Base-by-base conservation (phyloP, 1,284 basidiomycete genomes). In the Hypsizygus ulmarius region DNA sequence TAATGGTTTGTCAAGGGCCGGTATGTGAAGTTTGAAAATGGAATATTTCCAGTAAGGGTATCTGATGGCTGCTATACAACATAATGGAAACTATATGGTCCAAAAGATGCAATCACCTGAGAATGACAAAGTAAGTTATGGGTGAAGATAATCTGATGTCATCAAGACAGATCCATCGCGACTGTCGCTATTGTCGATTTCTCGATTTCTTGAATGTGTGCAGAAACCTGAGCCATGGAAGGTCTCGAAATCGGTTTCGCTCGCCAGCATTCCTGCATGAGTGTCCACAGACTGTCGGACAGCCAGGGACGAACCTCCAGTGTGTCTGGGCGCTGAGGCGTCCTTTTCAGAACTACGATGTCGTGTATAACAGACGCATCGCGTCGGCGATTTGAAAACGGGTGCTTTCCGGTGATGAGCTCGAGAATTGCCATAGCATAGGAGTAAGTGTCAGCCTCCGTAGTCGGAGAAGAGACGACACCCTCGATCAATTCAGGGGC, bases 351-450 rank as follows among this genome's bases (percentile, higher is more conserved):
- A 2, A 61, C 57, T 1, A 66, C 52, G 14, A 80, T 64, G 47
- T 72, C 70, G 47, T 64, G 66, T 35, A 81, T 69, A 28, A 82
- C 78, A 21, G 68, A 62, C 10, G 75, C 64, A 52, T 79, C 77
- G 16, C 72, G 64, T 53, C 63, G 74, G 38, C 66, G 66, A 43
- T 78, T 65, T 5, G 71, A 59, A 55, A 73, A 82, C 0, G 81
- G 81, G 33, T 60, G 59, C 39, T 72, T 71, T 42, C 70, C 68
- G 3, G 77, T 80, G 35, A 77, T 57, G 39, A 81, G 68, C 54
- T 82, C 80, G 14, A 81, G 65, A 36, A 78, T 67, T 11, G 75
- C 68, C 81, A 83, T 83, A 5, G 72, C 75, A 45, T 74, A 82
- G 2, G 78, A 77, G 53, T 79, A 83, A 0, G 74, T 64, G 55